Percentiles rank a stretch among this genome's conserved stretches.
Evolutionary conservation across 192 early-diverging fungal genomes (phyloP).

Genomic region (Linnemannia elongata): DNA sequence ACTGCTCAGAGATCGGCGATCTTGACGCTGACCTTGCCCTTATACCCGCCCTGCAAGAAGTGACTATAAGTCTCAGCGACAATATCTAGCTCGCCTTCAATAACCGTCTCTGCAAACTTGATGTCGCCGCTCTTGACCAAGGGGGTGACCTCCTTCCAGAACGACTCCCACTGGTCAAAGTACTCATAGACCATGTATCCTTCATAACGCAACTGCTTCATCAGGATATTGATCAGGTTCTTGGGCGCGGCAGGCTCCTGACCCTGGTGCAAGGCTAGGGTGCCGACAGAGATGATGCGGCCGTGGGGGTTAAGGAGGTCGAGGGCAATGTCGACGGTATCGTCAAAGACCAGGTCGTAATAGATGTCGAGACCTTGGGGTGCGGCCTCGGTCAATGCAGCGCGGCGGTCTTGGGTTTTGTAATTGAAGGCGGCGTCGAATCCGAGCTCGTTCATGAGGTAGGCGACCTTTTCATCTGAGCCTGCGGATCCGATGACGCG

Average conservation of each 20-base stretch:
- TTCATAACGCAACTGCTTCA: constrained; percentile 14
- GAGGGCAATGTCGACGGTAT: constrained; percentile 38
- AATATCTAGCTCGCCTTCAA: constrained; percentile 5
- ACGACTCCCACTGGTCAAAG: not conserved
- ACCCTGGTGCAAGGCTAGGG: not conserved
- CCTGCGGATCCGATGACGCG: constrained; percentile 90
- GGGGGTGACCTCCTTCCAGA: constrained; percentile 37
- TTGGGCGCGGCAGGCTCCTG: not conserved
- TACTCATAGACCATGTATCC: constrained; percentile 18
- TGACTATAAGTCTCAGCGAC: constrained; percentile 7
- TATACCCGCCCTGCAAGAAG: constrained; percentile 23
- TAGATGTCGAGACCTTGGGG: constrained; percentile 80
- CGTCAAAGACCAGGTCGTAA: constrained; percentile 82
- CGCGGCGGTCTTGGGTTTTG: constrained; percentile 65
- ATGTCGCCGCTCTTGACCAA: constrained; percentile 34
- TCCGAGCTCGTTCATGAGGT: constrained; percentile 73
- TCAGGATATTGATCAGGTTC: constrained; percentile 14
- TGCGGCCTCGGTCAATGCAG: not conserved
- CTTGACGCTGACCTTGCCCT: constrained; percentile 33
- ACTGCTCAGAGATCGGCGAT: constrained; percentile 16
- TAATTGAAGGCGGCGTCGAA: constrained; percentile 95
- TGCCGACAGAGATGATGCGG: constrained; percentile 22
- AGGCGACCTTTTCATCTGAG: constrained; percentile 85
- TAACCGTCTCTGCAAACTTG: constrained; percentile 8
- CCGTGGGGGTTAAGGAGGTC: constrained; percentile 36